A percentile compares a stretch with the other conserved stretches of the same genome.
phyloP scores from a whole-genome alignment of 768 basidiomycete species.

The Cystobasidium tubakii region DNA sequence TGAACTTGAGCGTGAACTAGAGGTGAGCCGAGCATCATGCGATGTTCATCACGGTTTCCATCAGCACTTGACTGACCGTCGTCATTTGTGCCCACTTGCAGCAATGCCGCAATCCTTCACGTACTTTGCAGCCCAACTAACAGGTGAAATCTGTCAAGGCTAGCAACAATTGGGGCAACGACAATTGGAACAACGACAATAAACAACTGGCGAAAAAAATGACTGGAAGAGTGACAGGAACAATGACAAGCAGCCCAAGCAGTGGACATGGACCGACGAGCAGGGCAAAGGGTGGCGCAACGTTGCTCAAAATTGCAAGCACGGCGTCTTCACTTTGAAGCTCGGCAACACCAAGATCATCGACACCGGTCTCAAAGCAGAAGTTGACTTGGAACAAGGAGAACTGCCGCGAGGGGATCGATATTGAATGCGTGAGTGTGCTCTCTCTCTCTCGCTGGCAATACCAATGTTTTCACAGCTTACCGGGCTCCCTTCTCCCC shows the following conservation, averaged over 20 bases:
- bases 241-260: not conserved
- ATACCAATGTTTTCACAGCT: not conserved
- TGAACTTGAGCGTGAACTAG: constrained; percentile 23
- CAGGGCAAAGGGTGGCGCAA: constrained; percentile 21
- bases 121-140: not conserved
- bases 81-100: not conserved
- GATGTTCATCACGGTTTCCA: not conserved
- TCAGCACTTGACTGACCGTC: not conserved
- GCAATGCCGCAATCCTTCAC: not conserved
- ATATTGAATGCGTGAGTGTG: constrained; percentile 23
- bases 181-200: not conserved
- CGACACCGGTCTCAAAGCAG: constrained; percentile 25
- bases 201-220: not conserved
- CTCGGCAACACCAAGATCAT: constrained; percentile 22
- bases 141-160: not conserved
- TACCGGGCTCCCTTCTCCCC: not conserved
- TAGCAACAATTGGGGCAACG: not conserved
- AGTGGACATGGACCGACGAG: constrained; percentile 1
- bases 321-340: constrained; percentile 23
- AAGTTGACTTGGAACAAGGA: constrained; percentile 26
- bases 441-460: not conserved
- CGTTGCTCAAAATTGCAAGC: constrained; percentile 10
- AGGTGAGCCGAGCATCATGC: not conserved
- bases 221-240: constrained; percentile 8
- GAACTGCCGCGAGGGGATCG: not conserved